phyloP scores from a whole-genome alignment of 2,329 filamentous ascomycete genomes.

The Elsinoe batatas region DNA sequence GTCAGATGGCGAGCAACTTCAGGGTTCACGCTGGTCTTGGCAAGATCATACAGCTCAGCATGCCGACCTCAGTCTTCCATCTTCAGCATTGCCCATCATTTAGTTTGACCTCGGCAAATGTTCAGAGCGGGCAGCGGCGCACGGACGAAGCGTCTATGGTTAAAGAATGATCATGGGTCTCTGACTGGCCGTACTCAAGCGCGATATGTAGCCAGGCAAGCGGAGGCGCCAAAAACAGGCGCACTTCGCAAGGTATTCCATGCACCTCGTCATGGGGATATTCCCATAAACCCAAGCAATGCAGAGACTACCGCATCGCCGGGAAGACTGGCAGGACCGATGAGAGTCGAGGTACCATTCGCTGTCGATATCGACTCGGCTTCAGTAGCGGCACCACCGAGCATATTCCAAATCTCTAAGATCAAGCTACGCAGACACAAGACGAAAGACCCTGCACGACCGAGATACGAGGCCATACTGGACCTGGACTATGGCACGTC shows the following conservation, averaged over 20 bases:
- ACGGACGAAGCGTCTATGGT: background rate
- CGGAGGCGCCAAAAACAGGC: background rate
- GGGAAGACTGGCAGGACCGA: background rate
- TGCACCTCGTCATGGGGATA: background rate
- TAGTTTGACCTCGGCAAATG: background rate
- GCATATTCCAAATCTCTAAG: background rate
- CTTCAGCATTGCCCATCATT: background rate
- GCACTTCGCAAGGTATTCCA: background rate
- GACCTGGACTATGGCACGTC: background rate
- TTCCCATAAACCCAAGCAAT: no score
- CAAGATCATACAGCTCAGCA: background rate
- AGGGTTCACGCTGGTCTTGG: conserved; percentile 5
- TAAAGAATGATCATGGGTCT: no score
- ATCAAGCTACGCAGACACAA: background rate
- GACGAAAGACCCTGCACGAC: background rate
- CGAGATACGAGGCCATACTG: background rate
- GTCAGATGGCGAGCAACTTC: background rate
- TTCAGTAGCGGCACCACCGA: background rate
- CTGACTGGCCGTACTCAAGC: no score
- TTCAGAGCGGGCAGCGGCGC: background rate
- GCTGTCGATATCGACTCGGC: background rate
- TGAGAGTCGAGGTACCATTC: background rate
- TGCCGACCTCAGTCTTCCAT: background rate
- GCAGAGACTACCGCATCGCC: background rate
- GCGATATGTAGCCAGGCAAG: no score